phyloP scores from a whole-genome alignment of 164 flowering plant genomes.

The Brasenia schreberi region DNA sequence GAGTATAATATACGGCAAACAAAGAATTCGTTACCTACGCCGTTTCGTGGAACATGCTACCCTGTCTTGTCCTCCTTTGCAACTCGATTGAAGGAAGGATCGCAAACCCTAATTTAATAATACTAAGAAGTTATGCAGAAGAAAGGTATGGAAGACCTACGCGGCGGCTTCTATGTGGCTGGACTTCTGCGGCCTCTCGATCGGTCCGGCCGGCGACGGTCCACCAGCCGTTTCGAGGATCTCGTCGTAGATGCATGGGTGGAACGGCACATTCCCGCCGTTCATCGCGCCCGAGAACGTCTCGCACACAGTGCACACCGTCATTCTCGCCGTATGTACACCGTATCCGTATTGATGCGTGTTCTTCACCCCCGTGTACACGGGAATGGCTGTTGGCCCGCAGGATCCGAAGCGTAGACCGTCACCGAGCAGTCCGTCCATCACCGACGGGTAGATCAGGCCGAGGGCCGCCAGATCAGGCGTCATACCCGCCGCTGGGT shows the following conservation, averaged over 20 bases:
- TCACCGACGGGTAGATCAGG: constrained; percentile 5
- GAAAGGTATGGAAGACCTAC: background rate
- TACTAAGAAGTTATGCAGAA: too few relatives aligned
- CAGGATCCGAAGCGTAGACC: constrained; percentile 6
- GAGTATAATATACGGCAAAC: background rate
- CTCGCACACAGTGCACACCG: constrained; percentile 13
- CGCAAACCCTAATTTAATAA: background rate
- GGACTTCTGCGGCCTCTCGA: constrained; percentile 30
- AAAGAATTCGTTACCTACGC: background rate
- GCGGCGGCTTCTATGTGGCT: constrained; percentile 1
- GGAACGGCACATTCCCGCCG: constrained; percentile 20
- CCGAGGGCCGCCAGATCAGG: background rate
- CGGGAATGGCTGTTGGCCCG: constrained; percentile 11
- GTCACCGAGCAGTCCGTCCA: constrained; percentile 2
- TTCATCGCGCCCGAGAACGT: constrained; percentile 12
- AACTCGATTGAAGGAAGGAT: background rate
- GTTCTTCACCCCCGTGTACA: constrained; percentile 21
- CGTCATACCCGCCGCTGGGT: constrained; percentile 4
- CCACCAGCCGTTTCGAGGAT: constrained; percentile 22
- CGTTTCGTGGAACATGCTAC: background rate
- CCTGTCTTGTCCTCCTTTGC: background rate
- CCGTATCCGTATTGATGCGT: constrained; percentile 5
- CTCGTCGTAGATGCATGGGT: constrained; percentile 34
- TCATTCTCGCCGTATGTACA: background rate
- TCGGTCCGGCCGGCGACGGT: constrained; percentile 28